Percentiles rank a stretch among this genome's conserved stretches.
phyloP scores from a whole-genome alignment of 345 rosid genomes.

The Sonneratia alba region DNA sequence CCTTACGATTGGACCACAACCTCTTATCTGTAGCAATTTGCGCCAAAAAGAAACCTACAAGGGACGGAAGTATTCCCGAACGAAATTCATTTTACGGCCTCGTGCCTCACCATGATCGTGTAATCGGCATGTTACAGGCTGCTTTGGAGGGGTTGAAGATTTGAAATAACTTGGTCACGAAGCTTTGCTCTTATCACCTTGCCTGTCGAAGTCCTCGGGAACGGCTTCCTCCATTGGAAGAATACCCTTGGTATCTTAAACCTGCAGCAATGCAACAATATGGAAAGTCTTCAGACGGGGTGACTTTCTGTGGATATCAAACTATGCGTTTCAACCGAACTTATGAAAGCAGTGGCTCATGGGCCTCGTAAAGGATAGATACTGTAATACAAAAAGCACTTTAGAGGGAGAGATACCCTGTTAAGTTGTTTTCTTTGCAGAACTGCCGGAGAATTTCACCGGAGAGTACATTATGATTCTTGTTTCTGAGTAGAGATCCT shows the following conservation, averaged over 20 bases:
- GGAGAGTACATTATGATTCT: constrained; percentile 24
- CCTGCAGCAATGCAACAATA: constrained; percentile 29
- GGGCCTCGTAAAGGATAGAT: neutral
- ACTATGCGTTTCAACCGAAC: no score
- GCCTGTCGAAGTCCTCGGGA: constrained; percentile 61
- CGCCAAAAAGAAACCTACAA: no score
- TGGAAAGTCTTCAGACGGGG: neutral
- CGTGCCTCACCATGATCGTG: neutral
- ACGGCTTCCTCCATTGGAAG: constrained; percentile 51
- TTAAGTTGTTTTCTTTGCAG: constrained; percentile 46
- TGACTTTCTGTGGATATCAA: no score
- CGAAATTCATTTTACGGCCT: no score
- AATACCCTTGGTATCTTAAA: constrained; percentile 68
- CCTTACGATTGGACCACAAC: neutral
- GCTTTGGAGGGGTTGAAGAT: constrained; percentile 29
- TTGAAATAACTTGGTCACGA: constrained; percentile 34
- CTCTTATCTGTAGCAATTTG: neutral
- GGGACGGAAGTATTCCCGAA: no score
- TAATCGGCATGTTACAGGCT: constrained; percentile 31
- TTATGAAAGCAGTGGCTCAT: no score
- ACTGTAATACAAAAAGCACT: neutral
- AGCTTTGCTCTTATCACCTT: constrained; percentile 65
- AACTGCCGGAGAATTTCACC: constrained; percentile 35
- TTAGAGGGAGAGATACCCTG: constrained; percentile 29
- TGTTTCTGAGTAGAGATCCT: constrained; percentile 5